These are phyloP conservation scores for Cadophora malorum DNA, from an alignment of 2,329 filamentous ascomycete genomes.

Conservation along the genomic window DNA sequence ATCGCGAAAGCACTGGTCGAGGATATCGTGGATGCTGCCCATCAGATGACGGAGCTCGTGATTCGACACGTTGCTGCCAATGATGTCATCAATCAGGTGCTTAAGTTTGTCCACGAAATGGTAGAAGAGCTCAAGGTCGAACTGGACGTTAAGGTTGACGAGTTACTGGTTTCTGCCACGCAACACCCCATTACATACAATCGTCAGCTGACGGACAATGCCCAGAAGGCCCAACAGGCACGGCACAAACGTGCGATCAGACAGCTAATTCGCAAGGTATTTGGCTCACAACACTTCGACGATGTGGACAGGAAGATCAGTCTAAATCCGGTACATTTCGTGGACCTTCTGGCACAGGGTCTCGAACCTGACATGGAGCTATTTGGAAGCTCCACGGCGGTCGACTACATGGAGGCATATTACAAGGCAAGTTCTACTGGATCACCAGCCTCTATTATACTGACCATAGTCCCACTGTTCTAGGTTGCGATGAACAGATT, in stretches of 20 bases:
- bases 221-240: slow-evolving; percentile 36
- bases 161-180: slow-evolving; percentile 40
- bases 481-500: slow-evolving; percentile 45
- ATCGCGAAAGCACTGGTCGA: slow-evolving; percentile 41
- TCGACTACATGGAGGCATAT: slow-evolving; percentile 43
- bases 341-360: slow-evolving; percentile 17
- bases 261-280: slow-evolving; percentile 14
- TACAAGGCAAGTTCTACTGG: slow-evolving; percentile 41
- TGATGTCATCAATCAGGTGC: slow-evolving; percentile 29
- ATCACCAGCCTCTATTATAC: slow-evolving; percentile 8
- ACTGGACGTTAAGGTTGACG: slow-evolving; percentile 31
- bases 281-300: not conserved
- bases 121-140: slow-evolving; percentile 30
- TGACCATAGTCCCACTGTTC: not conserved
- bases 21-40: slow-evolving; percentile 32
- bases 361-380: slow-evolving; percentile 41
- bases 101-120: slow-evolving; percentile 31
- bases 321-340: slow-evolving; percentile 23
- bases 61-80: slow-evolving; percentile 32
- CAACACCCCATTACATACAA: slow-evolving; percentile 49
- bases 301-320: slow-evolving; percentile 13
- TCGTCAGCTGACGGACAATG: slow-evolving; percentile 45
- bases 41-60: slow-evolving; percentile 32
- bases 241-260: slow-evolving; percentile 19
- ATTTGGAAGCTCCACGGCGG: slow-evolving; percentile 42